A percentile compares a stretch with the other conserved stretches of the same genome.
Conservation (phyloP, 2,329 filamentous ascomycete genomes). For the Didymella lethalis region DNA sequence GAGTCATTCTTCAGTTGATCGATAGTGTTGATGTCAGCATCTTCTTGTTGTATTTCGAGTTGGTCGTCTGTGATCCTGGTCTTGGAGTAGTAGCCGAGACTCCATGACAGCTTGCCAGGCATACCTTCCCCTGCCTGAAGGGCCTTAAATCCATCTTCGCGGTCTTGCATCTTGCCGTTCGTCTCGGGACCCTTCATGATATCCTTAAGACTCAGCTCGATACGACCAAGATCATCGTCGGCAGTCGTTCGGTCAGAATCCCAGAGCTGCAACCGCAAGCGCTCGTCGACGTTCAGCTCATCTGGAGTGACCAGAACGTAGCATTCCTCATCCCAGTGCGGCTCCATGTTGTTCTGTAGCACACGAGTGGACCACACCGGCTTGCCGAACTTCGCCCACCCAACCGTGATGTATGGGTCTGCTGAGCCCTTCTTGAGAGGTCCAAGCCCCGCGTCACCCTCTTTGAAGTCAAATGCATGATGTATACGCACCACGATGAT, state of each 20-base stretch:
- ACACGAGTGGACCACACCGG: slow-evolving; percentile 72
- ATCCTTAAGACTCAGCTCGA: slow-evolving; percentile 72
- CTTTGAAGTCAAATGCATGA: slow-evolving; percentile 73
- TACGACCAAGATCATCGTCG: slow-evolving; percentile 77
- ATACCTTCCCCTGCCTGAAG: slow-evolving; percentile 71
- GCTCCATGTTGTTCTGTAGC: slow-evolving; percentile 70
- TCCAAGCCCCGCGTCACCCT: slow-evolving; percentile 70
- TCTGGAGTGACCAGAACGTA: slow-evolving; percentile 74
- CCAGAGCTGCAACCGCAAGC: slow-evolving; percentile 74
- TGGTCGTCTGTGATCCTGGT: slow-evolving; percentile 68
- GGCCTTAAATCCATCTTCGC: slow-evolving; percentile 71
- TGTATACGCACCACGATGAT: slow-evolving; percentile 72
- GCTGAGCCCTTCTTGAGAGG: slow-evolving; percentile 67
- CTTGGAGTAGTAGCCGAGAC: slow-evolving; percentile 75
- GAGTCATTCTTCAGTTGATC: slow-evolving; percentile 68
- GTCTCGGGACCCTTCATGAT: slow-evolving; percentile 68
- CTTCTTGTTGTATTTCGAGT: slow-evolving; percentile 67
- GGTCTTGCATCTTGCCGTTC: slow-evolving; percentile 67
- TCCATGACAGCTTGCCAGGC: slow-evolving; percentile 74
- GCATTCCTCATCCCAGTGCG: slow-evolving; percentile 74
- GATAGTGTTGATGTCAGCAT: slow-evolving; percentile 64
- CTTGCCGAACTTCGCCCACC: slow-evolving; percentile 81
- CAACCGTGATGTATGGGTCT: slow-evolving; percentile 75
- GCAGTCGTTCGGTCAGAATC: slow-evolving; percentile 76
- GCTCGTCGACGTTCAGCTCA: slow-evolving; percentile 75